phyloP scores from a whole-genome alignment of 1,139 yeast species.

The Hyphopichia wangnamkhiaoensis region DNA sequence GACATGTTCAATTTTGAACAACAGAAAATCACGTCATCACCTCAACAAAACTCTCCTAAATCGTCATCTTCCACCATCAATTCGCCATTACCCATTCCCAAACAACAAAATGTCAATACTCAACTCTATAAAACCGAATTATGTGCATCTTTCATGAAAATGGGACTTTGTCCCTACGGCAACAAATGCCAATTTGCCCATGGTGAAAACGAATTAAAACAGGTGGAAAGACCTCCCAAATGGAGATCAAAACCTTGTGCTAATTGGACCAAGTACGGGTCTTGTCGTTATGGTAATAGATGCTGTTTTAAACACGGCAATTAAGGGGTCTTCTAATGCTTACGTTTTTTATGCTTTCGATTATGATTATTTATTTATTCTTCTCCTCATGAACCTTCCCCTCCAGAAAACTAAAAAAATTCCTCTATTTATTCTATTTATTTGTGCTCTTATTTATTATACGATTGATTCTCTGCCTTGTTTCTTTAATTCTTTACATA shows the following conservation, averaged over 20 bases:
- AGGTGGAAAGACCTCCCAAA: constrained; percentile 73
- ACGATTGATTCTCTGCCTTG: no score
- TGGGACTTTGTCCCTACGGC: constrained; percentile 83
- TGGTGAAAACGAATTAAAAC: constrained; percentile 74
- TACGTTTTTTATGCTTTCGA: not conserved
- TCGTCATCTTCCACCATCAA: constrained; percentile 6
- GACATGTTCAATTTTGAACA: constrained; percentile 29
- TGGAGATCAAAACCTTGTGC: constrained; percentile 93
- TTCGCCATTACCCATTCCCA: constrained; percentile 20
- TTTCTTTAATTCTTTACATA: not conserved
- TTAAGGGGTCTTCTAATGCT: not conserved
- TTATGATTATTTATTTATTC: constrained; percentile 4
- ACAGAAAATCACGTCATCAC: constrained; percentile 12
- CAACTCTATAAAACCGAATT: constrained; percentile 87
- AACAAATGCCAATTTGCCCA: constrained; percentile 94
- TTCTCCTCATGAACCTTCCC: not conserved
- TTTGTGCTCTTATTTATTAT: not conserved
- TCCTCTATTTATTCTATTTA: not conserved
- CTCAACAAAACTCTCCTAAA: constrained; percentile 10
- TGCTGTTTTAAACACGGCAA: constrained; percentile 87
- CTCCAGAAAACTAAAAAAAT: not conserved
- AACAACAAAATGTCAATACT: constrained; percentile 51
- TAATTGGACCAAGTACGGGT: constrained; percentile 81
- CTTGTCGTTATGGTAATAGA: constrained; percentile 86
- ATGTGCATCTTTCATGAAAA: constrained; percentile 74